A percentile compares a stretch with the other conserved stretches of the same genome.
Conservation (phyloP, 495 filamentous ascomycete genomes). For the Neurospora africana region DNA sequence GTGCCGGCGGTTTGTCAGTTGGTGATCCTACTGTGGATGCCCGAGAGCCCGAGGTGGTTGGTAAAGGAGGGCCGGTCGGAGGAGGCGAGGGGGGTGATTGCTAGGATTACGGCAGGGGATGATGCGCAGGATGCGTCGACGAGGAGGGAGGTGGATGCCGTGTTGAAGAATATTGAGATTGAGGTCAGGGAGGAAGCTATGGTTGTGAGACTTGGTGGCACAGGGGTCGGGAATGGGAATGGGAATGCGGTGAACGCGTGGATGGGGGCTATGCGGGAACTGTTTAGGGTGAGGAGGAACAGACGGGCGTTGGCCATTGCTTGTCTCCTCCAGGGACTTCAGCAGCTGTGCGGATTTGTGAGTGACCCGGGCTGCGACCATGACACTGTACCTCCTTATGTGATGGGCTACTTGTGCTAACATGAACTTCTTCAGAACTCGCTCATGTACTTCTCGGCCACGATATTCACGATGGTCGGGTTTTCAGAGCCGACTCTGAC, state of each 20-base stretch:
- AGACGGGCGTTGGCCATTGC: slow-evolving; percentile 72
- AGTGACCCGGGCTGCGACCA: slow-evolving; percentile 14
- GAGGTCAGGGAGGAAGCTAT: slow-evolving; percentile 60
- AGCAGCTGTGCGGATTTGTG: slow-evolving; percentile 84
- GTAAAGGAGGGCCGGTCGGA: slow-evolving; percentile 51
- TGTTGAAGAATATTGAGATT: slow-evolving; percentile 54
- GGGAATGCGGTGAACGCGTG: slow-evolving; percentile 14
- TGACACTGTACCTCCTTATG: background rate
- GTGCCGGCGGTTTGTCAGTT: slow-evolving; percentile 64
- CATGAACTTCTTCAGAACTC: slow-evolving; percentile 46
- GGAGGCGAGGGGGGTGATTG: slow-evolving; percentile 52
- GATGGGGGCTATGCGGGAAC: slow-evolving; percentile 40
- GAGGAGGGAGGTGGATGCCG: slow-evolving; percentile 38
- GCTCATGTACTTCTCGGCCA: slow-evolving; percentile 92
- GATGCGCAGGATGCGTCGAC: slow-evolving; percentile 4
- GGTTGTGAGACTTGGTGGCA: slow-evolving; percentile 23
- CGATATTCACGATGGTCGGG: slow-evolving; percentile 71
- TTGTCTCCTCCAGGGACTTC: slow-evolving; percentile 74
- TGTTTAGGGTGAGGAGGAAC: slow-evolving; percentile 54
- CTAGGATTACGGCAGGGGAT: slow-evolving; percentile 35
- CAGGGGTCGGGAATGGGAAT: background rate
- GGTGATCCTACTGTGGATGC: slow-evolving; percentile 53
- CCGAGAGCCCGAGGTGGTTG: slow-evolving; percentile 82
- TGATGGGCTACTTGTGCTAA: slow-evolving; percentile 5
- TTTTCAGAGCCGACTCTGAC: slow-evolving; percentile 75